Percentiles rank a stretch among this genome's conserved stretches.
Conservation (phyloP, 2,329 filamentous ascomycete genomes). For the Grosmannia penicillata region DNA sequence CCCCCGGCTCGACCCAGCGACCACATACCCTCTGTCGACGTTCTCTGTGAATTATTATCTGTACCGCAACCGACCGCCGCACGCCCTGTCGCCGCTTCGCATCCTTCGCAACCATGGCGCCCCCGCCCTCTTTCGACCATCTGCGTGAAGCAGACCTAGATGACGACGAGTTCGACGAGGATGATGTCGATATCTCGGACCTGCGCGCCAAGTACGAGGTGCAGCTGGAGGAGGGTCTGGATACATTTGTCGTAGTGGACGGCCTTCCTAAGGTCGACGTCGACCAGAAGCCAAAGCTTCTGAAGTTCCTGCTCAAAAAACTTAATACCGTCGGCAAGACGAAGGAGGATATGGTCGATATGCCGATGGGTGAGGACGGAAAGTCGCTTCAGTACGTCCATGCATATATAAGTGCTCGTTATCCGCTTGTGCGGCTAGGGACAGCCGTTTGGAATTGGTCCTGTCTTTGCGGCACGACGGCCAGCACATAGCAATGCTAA, state of each 20-base stretch:
- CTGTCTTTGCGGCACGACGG: too few species aligned
- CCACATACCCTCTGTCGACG: not conserved
- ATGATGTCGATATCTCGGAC: constrained; percentile 91
- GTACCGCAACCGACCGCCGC: too few species aligned
- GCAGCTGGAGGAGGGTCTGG: constrained; percentile 86
- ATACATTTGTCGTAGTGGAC: constrained; percentile 92
- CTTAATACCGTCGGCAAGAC: constrained; percentile 74
- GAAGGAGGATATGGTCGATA: constrained; percentile 75
- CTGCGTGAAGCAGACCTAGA: constrained; percentile 81
- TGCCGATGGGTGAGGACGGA: constrained; percentile 81
- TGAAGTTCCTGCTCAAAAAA: constrained; percentile 94
- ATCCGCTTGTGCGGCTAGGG: too few species aligned
- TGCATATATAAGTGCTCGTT: not conserved
- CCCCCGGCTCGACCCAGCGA: too few species aligned
- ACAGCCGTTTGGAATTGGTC: too few species aligned
- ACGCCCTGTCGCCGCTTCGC: too few species aligned
- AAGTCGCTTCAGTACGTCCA: constrained; percentile 64
- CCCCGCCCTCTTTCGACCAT: constrained; percentile 84
- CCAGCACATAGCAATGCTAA: too few species aligned
- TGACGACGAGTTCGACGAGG: constrained; percentile 74
- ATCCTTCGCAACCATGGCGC: too few species aligned
- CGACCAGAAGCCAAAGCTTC: constrained; percentile 82
- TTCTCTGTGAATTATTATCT: not conserved
- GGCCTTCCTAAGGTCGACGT: constrained; percentile 80
- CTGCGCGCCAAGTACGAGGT: constrained; percentile 91